Evolutionary conservation across 2,329 filamentous ascomycete genomes (phyloP).

Genomic region (Mycosphaerella arachidis): DNA sequence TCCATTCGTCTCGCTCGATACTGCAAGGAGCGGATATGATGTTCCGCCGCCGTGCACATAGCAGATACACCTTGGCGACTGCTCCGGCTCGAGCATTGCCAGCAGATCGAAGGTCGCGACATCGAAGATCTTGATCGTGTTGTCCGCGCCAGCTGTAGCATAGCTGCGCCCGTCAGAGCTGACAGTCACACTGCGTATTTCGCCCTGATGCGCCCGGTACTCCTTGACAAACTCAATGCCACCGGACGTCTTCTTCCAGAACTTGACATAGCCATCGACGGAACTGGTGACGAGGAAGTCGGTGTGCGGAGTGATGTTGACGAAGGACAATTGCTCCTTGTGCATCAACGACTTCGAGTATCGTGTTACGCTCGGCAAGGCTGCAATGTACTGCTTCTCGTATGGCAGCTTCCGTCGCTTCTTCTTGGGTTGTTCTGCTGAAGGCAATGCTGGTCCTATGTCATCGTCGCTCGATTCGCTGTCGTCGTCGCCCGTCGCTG

Average conservation of each 20-base stretch:
- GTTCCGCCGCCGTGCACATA: slow-evolving; percentile 88
- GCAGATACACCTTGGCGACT: slow-evolving; percentile 72
- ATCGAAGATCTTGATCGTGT: slow-evolving; percentile 72
- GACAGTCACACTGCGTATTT: slow-evolving; percentile 76
- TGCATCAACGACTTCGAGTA: slow-evolving; percentile 99
- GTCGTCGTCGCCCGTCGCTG: slow-evolving; percentile 15
- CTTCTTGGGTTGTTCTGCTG: slow-evolving; percentile 71
- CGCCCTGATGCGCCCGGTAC: slow-evolving; percentile 83
- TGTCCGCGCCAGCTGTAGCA: slow-evolving; percentile 77
- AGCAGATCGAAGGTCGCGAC: slow-evolving; percentile 68
- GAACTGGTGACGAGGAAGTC: slow-evolving; percentile 96
- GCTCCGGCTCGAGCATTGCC: slow-evolving; percentile 74
- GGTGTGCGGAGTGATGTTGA: slow-evolving; percentile 81
- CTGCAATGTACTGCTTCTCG: slow-evolving; percentile 90
- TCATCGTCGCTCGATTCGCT: slow-evolving; percentile 65
- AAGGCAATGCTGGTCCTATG: slow-evolving; percentile 86
- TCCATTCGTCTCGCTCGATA: slow-evolving; percentile 70
- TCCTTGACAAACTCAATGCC: slow-evolving; percentile 98
- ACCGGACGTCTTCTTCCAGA: slow-evolving; percentile 88
- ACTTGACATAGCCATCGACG: slow-evolving; percentile 93
- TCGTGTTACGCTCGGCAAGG: slow-evolving; percentile 71
- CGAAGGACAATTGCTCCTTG: slow-evolving; percentile 85
- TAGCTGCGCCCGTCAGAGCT: slow-evolving; percentile 91
- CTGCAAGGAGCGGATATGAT: slow-evolving; percentile 79
- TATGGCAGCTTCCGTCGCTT: slow-evolving; percentile 87